Evolutionary conservation across 2,329 filamentous ascomycete genomes (phyloP), one percentile per base, ranked within the genome.

Genomic region (Colletotrichum sp.): DNA sequence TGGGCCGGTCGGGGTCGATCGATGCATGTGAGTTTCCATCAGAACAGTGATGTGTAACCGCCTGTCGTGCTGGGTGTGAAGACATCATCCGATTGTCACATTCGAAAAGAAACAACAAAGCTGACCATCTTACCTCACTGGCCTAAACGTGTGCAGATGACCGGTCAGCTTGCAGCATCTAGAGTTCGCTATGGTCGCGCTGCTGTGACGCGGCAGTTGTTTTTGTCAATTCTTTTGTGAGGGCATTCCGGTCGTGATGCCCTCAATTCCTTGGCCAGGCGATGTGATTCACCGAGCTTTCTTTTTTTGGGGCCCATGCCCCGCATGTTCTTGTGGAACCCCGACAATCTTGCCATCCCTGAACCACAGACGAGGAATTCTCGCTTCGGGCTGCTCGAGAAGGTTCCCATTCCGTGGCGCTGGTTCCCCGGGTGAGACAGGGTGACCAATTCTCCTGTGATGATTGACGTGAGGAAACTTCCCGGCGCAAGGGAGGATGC

Each of bases 401-500:
- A 70, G n/a, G 63, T 73, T 67, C 73, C 73, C 70, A 73, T 68
- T 73, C 73, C 73, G 71, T 64, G 73, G 73, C 60, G 52, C 57
- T 57, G 73, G 70, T 65, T 65, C 43, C 43, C 43, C 43, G 8
- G 32, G 32, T 75, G 64, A 75, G 73, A 73, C 70, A 75, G 26
- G 12, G 36, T 73, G 73, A 68, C 30, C 63, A 60, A 65, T 63
- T 58, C 67, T 52, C 28, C 13, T 48, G n/a, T 13, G 24, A 57
- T 57, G 34, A 24, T 32, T 32, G 34, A 10, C 36, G 48, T 32
- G 43, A 72, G 10, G 64, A 75, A 71, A 73, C 13, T 68, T 58
- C 57, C 58, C 58, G 21, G 32, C 16, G 26, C 34, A 64, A 73
- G 70, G 73, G 73, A 68, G 63, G 57, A 55, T 58, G 67, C 57